Base-by-base conservation (phyloP, 1,139 yeast genomes). In the Geotrichum citri-aurantii region DNA sequence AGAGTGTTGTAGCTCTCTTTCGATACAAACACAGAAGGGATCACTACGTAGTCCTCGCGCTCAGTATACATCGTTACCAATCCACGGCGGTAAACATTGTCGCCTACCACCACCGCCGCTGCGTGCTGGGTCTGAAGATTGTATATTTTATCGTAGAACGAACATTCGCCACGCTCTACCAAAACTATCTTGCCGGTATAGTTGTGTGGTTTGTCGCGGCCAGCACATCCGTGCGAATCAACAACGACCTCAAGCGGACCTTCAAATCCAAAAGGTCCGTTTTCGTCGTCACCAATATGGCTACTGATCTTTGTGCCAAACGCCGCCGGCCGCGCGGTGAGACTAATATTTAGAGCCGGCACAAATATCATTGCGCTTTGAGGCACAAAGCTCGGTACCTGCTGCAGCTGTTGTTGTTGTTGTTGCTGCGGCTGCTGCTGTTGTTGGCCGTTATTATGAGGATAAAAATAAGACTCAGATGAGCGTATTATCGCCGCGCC, bases 21-120 rank as follows among this genome's bases (percentile, higher is more conserved):
- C 12, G 74, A 65, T 31, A 76, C 74, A 65, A 75, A 74, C 52
- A 76, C 69, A 1, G 77, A 69, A 2, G 79, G 78, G 42, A 76
- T 71, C 40, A 62, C 63, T 31, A 71, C 67, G 40, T 65, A 60
- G 50, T 67, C 72, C 12, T 69, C 62, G 50, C 66, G 70, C 46
- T 66, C 69, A 11, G 75, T 69, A 61, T 68, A 73, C 76, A 72
- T 74, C 31, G 76, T 72, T 24, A 73, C 68, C 53, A 73, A 61
- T 1, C 74, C 73, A n/a, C 71, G 65, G 23, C 69, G 65, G 48
- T 69, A 65, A 47, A 65, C 65, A 56, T 73, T 70, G 61, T 75
- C 77, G 23, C 77, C 77, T 7, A 76, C 74, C 50, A 76, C 66
- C 42, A 75, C 78, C n/a, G 76, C 79, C 4, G 60, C 62, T 10